phyloP scores from a whole-genome alignment of 2,329 filamentous ascomycete genomes.

The Lachnellula subtilissima region DNA sequence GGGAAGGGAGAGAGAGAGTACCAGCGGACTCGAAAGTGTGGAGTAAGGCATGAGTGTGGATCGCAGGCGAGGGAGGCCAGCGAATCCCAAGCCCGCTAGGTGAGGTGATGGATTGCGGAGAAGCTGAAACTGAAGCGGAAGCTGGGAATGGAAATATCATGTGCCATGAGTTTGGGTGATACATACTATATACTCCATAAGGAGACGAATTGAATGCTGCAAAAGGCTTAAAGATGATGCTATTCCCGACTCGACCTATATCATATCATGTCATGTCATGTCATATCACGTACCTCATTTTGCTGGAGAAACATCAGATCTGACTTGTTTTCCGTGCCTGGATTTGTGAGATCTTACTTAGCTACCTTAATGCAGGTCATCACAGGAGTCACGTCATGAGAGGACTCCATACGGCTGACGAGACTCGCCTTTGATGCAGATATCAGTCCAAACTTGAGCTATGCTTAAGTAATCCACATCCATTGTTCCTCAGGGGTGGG shows the following conservation, averaged over 20 bases:
- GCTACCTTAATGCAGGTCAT: constrained; percentile 8
- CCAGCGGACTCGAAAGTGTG: not conserved
- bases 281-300: not conserved
- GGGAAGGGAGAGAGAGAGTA: not conserved
- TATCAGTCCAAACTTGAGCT: not conserved
- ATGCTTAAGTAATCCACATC: not conserved
- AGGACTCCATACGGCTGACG: not conserved
- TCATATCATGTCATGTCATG: not conserved
- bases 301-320: not conserved
- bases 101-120: not conserved
- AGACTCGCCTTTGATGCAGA: not conserved
- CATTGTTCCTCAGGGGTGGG: not conserved
- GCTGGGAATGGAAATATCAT: not conserved
- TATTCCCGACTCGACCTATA: too few relatives aligned
- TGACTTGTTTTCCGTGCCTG: not conserved
- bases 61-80: not conserved
- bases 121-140: not conserved
- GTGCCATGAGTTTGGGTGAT: not conserved
- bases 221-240: too few relatives aligned
- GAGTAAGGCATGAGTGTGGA: not conserved
- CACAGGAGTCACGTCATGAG: not conserved
- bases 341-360: not conserved
- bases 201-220: too few relatives aligned
- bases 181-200: not conserved
- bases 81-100: not conserved